Evolutionary conservation across 2,329 filamentous ascomycete genomes (phyloP), one percentile per base, ranked within the genome.

Genomic region (Botrytis aclada): DNA sequence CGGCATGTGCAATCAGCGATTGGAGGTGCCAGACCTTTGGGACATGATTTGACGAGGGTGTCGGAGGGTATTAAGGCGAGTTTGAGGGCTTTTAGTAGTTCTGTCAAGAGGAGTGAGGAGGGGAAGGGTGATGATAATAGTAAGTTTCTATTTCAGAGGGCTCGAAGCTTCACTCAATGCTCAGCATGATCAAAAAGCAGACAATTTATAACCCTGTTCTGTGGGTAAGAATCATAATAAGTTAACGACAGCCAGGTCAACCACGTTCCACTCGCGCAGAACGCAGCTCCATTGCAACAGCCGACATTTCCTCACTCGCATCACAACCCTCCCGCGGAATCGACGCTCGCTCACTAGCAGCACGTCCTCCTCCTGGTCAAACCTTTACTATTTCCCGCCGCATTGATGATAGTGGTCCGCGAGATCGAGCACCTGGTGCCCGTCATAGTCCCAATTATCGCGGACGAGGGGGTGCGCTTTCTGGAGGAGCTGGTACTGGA

Each of bases 1-100:
- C 80, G 80, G 79, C 80, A 81, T 76, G 75, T 78, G 45, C 75
- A 80, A 64, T 79, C 80, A 37, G 77, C 79, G 54, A 74, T 81
- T 77, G 77, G 79, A 56, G 77, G 78, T 39, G 75, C 76, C 0
- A 77, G 80, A 73, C 80, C 80, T 72, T 45, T 75, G 18, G 72
- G 74, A 29, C 73, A 74, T 76, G 80, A 80, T 67, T 61, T 81
- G 41, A 58, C 73, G 1, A 77, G 75, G 72, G 78, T 80, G 37
- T 72, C 76, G 51, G 80, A 81, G 74, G 79, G 80, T 25, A 81
- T 81, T 73, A 75, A 77, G 3, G 77, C 78, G 45, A 79, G 76
- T 8, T 74, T 81, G 70, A 79, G 80, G 69, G 76, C 77, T n/a
- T 81, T 82, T 70, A 79, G 77, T 34, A 73, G 78, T 62, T 79